phyloP scores from a whole-genome alignment of 495 filamentous ascomycete species.

The Penicillium cataractarum region DNA sequence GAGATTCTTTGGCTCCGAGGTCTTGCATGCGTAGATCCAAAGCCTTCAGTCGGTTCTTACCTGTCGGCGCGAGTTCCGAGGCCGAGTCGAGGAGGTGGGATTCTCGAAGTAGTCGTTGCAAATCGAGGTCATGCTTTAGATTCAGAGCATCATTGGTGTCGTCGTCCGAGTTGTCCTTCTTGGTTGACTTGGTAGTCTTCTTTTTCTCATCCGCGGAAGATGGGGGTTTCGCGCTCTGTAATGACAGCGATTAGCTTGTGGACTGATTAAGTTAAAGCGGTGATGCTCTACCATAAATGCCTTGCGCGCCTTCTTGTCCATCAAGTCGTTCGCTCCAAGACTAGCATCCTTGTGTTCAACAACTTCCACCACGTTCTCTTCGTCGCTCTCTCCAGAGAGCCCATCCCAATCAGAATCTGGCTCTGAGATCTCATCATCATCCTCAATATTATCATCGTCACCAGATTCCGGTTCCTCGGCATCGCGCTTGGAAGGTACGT shows the following conservation, averaged over 20 bases:
- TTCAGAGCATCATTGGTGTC: constrained; percentile 57
- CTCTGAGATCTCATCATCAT: constrained; percentile 36
- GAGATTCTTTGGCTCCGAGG: constrained; percentile 75
- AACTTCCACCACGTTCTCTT: constrained; percentile 56
- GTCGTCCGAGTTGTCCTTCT: constrained; percentile 52
- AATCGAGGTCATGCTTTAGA: constrained; percentile 87
- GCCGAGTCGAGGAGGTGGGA: constrained; percentile 83
- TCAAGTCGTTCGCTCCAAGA: constrained; percentile 37
- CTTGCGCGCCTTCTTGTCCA: constrained; percentile 70
- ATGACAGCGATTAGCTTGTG: constrained; percentile 17
- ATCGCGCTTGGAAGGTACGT: constrained; percentile 28
- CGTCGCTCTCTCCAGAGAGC: constrained; percentile 53
- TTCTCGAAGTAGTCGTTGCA: constrained; percentile 87
- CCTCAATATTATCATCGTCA: constrained; percentile 29
- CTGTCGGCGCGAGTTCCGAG: constrained; percentile 62
- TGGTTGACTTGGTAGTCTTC: constrained; percentile 38
- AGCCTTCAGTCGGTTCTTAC: constrained; percentile 71
- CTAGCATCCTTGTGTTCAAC: constrained; percentile 61
- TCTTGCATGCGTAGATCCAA: constrained; percentile 79
- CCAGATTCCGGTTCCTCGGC: constrained; percentile 23
- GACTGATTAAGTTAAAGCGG: not conserved
- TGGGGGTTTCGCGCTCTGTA: constrained; percentile 54
- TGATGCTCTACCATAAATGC: constrained; percentile 68
- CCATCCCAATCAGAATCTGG: constrained; percentile 64
- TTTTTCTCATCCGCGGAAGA: constrained; percentile 41